A percentile compares a stretch with the other conserved stretches of the same genome.
These are phyloP conservation scores for Malassezia slooffiae DNA, from an alignment of 1,284 basidiomycete genomes.

Conservation along the genomic window DNA sequence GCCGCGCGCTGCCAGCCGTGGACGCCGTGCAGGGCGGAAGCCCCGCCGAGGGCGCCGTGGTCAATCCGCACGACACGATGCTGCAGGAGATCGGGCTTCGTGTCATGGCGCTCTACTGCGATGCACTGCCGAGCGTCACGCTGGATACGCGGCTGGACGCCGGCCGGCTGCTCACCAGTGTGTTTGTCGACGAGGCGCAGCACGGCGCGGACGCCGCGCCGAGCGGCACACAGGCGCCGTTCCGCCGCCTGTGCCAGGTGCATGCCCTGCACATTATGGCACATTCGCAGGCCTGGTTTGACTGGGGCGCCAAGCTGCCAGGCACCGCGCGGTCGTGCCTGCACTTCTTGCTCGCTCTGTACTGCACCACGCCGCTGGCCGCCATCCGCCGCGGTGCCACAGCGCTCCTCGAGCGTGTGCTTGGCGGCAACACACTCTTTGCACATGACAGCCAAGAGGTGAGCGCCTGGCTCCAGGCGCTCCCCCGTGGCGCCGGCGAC, in stretches of 20 bases:
- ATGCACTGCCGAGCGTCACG: constrained; percentile 60
- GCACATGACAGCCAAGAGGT: constrained; percentile 67
- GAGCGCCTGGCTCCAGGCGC: constrained; percentile 60
- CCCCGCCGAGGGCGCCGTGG: no score
- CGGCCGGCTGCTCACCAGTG: constrained; percentile 62
- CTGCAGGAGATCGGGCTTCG: constrained; percentile 69
- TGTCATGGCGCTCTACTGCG: constrained; percentile 71
- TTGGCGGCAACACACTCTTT: constrained; percentile 65
- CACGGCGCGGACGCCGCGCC: background rate
- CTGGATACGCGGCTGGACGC: constrained; percentile 73
- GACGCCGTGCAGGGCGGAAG: no score
- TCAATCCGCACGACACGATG: constrained; percentile 38
- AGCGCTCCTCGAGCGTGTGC: constrained; percentile 17
- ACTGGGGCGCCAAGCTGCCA: constrained; percentile 51
- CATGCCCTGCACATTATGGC: constrained; percentile 58
- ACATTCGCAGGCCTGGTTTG: constrained; percentile 50
- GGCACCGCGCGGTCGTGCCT: constrained; percentile 20
- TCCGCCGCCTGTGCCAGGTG: constrained; percentile 55
- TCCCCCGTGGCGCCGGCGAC: constrained; percentile 49
- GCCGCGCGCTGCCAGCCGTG: constrained; percentile 20
- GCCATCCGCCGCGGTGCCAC: constrained; percentile 21
- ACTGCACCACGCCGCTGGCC: constrained; percentile 14
- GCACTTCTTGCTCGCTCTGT: constrained; percentile 23
- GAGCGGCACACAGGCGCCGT: background rate
- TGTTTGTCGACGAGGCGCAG: constrained; percentile 35